Percentiles rank a stretch among this genome's conserved stretches.
These are phyloP conservation scores for Sphagnum fallax DNA, from an alignment of 228 moss, liverwort and hornwort genomes.

Conservation along the genomic window DNA sequence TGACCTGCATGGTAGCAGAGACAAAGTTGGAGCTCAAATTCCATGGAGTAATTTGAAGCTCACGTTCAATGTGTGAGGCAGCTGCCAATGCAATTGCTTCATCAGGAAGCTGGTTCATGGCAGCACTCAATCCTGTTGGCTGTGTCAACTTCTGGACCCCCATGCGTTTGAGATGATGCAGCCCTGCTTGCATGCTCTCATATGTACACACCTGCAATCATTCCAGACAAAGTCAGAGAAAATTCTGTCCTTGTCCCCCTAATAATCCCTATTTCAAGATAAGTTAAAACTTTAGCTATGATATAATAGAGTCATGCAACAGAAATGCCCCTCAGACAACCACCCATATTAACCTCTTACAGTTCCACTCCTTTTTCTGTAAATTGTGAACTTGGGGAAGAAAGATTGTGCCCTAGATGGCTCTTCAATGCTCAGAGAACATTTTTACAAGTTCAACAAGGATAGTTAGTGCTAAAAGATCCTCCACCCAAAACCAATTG, in stretches of 20 bases:
- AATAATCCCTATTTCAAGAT: neutral
- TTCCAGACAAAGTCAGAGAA: neutral
- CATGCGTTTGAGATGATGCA: constrained; percentile 95
- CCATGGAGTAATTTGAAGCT: constrained; percentile 96
- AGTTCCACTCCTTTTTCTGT: no score
- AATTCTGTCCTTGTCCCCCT: no score
- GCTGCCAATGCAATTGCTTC: constrained; percentile 97
- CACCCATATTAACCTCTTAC: no score
- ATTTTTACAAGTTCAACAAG: no score
- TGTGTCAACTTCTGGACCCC: constrained; percentile 96
- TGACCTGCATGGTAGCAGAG: constrained; percentile 86
- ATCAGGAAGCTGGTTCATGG: constrained; percentile 98
- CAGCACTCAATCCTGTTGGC: constrained; percentile 76
- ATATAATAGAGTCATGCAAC: no score
- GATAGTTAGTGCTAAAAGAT: no score
- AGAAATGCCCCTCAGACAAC: no score
- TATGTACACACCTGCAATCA: constrained; percentile 70
- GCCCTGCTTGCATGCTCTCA: constrained; percentile 99
- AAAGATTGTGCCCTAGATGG: no score
- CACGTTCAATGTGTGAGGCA: constrained; percentile 90
- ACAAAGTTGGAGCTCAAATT: constrained; percentile 96
- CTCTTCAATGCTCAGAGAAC: no score
- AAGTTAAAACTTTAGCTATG: no score
- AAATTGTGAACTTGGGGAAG: no score
- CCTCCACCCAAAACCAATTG: no score